These are phyloP conservation scores for Fusarium sororula DNA, from an alignment of 2,329 filamentous ascomycete genomes.

Conservation along the genomic window DNA sequence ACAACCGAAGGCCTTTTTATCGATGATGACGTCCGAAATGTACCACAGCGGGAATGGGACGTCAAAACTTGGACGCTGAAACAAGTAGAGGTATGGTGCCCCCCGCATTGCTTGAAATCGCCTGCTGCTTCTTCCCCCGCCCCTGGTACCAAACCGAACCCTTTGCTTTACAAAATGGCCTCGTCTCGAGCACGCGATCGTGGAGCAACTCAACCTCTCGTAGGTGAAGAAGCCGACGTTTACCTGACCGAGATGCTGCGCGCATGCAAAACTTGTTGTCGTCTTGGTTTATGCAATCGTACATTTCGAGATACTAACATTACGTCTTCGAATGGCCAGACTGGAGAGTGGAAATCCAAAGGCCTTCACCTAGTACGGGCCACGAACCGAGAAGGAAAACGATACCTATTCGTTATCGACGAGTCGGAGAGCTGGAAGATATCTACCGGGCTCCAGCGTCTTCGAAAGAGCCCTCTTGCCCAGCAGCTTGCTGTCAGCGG, in stretches of 20 bases:
- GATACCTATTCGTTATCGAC: slow-evolving; percentile 70
- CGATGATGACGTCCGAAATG: slow-evolving; percentile 90
- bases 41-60: slow-evolving; percentile 98
- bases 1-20: slow-evolving; percentile 96
- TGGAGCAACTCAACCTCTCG: slow-evolving; percentile 61
- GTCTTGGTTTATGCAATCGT: slow-evolving; percentile 60
- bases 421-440: slow-evolving; percentile 77
- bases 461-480: slow-evolving; percentile 68
- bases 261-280: slow-evolving; percentile 72
- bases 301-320: slow-evolving; percentile 56
- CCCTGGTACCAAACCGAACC: slow-evolving; percentile 50
- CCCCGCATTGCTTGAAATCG: slow-evolving; percentile 66
- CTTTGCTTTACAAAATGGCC: slow-evolving; percentile 59
- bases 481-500: slow-evolving; percentile 67
- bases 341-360: slow-evolving; percentile 63
- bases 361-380: slow-evolving; percentile 71
- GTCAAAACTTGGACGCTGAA: slow-evolving; percentile 98
- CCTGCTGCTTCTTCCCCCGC: slow-evolving; percentile 54
- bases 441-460: slow-evolving; percentile 66
- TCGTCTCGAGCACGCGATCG: slow-evolving; percentile 58
- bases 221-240: slow-evolving; percentile 72
- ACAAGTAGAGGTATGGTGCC: slow-evolving; percentile 87
- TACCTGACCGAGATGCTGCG: slow-evolving; percentile 70
- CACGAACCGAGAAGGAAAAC: slow-evolving; percentile 71
- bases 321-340: slow-evolving; percentile 53